Conservation (phyloP, 257 asterid genomes). For the Verbascum thapsus region DNA sequence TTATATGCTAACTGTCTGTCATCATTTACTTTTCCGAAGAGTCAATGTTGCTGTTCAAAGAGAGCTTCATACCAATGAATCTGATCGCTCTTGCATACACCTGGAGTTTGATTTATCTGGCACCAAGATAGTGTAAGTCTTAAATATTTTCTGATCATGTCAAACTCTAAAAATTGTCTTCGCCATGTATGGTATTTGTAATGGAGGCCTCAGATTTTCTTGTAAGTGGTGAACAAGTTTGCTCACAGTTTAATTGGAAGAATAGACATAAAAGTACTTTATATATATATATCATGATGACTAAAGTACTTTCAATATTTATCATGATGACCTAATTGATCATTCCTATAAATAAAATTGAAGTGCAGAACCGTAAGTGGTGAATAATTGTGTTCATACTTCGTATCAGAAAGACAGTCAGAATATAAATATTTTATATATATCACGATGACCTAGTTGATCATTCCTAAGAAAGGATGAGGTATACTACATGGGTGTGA, state of each 20-base stretch:
- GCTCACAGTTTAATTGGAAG: not conserved
- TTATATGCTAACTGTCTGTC: slow-evolving; percentile 29
- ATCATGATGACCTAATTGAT: slow-evolving; percentile 6
- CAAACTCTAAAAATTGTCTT: not conserved
- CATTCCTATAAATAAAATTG: slow-evolving; percentile 3
- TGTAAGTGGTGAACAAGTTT: slow-evolving; percentile 9
- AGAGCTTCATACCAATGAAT: slow-evolving; percentile 73
- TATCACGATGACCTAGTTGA: slow-evolving; percentile 1
- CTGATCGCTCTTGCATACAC: slow-evolving; percentile 87
- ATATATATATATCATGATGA: not conserved
- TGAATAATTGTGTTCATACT: no score
- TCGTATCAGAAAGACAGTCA: no score
- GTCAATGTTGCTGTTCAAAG: slow-evolving; percentile 70
- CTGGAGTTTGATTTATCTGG: slow-evolving; percentile 71
- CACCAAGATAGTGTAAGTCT: slow-evolving; percentile 56
- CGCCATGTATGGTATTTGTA: slow-evolving; percentile 5
- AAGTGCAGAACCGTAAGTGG: not conserved
- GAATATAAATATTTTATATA: no score
- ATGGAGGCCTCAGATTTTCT: slow-evolving; percentile 8
- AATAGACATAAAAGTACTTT: not conserved
- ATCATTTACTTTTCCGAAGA: slow-evolving; percentile 41
- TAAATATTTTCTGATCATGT: not conserved
- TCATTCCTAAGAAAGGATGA: not conserved
- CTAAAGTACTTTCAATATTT: not conserved
- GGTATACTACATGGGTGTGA: not conserved